phyloP scores from a whole-genome alignment of 257 asterid genomes.

The Verbascum thapsus region DNA sequence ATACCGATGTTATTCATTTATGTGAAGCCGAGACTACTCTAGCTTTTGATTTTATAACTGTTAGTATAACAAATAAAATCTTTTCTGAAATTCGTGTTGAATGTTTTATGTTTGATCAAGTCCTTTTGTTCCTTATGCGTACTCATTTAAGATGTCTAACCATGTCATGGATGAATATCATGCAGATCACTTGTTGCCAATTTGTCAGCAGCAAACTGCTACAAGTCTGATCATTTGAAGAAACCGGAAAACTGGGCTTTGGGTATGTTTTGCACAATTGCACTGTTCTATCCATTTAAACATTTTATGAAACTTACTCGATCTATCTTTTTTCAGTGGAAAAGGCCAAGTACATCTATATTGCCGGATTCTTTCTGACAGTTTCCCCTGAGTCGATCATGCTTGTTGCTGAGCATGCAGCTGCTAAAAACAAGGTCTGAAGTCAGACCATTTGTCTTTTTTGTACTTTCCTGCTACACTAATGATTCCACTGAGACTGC shows the following conservation, averaged over 20 bases:
- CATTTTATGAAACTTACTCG: slow-evolving; percentile 22
- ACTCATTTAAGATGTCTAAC: no score
- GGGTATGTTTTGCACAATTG: slow-evolving; percentile 46
- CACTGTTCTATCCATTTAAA: slow-evolving; percentile 2
- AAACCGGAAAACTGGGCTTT: slow-evolving; percentile 84
- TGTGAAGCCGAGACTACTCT: no score
- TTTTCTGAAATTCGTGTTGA: background rate
- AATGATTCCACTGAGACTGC: slow-evolving; percentile 12
- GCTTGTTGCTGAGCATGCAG: slow-evolving; percentile 81
- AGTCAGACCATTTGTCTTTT: background rate
- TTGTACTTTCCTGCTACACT: background rate
- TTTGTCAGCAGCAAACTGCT: slow-evolving; percentile 94
- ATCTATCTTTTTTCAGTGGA: slow-evolving; percentile 52
- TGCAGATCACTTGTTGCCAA: slow-evolving; percentile 87
- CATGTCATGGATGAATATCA: background rate
- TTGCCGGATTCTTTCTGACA: slow-evolving; percentile 77
- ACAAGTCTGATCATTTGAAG: slow-evolving; percentile 80
- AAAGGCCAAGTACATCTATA: slow-evolving; percentile 67
- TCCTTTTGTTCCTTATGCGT: background rate
- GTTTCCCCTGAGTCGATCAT: slow-evolving; percentile 77
- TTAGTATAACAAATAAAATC: background rate
- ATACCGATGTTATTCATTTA: no score
- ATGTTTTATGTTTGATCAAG: background rate
- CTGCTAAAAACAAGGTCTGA: slow-evolving; percentile 67
- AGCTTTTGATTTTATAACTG: background rate